Evolutionary conservation across 1,284 basidiomycete genomes (phyloP).

Genomic region (Cutaneotrichosporon mucoides): DNA sequence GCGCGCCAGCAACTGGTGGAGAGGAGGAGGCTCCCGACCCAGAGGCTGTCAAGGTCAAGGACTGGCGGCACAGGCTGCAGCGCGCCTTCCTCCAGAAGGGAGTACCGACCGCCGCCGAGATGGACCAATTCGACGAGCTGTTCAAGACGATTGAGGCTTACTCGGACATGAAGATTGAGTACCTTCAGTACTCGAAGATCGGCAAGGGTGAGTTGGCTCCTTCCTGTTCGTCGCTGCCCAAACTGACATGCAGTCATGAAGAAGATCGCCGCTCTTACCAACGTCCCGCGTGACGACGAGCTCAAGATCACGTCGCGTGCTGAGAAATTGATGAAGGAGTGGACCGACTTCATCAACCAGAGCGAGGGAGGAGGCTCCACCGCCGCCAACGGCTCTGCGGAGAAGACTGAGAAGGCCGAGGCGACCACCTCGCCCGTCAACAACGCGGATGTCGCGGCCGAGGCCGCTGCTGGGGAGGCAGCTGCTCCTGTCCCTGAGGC

Average conservation of each 20-base stretch:
- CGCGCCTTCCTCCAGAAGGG: conserved; percentile 75
- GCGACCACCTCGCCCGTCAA: not conserved
- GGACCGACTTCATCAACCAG: conserved; percentile 4
- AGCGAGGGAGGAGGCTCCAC: conserved; percentile 5
- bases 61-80: conserved; percentile 87
- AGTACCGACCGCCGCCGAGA: conserved; percentile 58
- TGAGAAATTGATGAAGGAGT: conserved; percentile 48
- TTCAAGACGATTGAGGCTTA: conserved; percentile 82
- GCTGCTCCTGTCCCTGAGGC: conserved; percentile 15
- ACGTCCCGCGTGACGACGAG: conserved; percentile 76
- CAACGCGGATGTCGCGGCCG: not conserved
- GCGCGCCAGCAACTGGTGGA: conserved; percentile 25
- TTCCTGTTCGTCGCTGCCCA: not conserved
- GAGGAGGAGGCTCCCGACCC: conserved; percentile 51
- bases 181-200: conserved; percentile 90
- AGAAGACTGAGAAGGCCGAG: conserved; percentile 20
- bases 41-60: conserved; percentile 70
- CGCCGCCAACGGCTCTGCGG: conserved; percentile 9
- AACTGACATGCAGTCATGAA: conserved; percentile 67
- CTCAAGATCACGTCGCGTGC: conserved; percentile 78
- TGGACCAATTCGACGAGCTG: conserved; percentile 68
- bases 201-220: conserved; percentile 62
- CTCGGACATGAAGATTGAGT: conserved; percentile 75
- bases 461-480: no score
- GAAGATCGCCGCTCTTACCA: conserved; percentile 70